These are phyloP conservation scores for Triticum turgidum DNA, from an alignment of 176 grass and related monocot genomes.

Conservation along the genomic window DNA sequence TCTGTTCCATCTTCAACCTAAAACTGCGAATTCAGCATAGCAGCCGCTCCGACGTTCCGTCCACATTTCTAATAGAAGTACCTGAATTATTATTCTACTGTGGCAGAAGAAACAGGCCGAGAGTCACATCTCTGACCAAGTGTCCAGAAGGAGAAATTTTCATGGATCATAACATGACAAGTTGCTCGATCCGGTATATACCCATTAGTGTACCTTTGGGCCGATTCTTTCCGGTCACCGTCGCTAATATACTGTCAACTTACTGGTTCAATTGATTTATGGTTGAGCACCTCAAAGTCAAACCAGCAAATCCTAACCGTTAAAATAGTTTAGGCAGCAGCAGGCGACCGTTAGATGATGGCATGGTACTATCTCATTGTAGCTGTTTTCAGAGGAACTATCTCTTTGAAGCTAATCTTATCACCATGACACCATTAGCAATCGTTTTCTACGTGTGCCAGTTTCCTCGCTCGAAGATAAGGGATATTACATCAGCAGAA, in stretches of 20 bases:
- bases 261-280: background rate
- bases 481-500: background rate
- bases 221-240: background rate
- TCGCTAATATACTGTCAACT: background rate
- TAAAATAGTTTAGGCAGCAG: no score
- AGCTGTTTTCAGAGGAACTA: background rate
- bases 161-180: background rate
- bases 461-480: conserved; percentile 25
- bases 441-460: background rate
- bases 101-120: background rate
- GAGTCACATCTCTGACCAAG: background rate
- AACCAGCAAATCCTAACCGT: background rate
- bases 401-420: background rate
- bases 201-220: background rate
- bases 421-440: background rate
- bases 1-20: no score
- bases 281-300: conserved; percentile 34
- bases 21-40: no score
- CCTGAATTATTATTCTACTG: background rate
- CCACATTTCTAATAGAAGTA: background rate
- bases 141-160: background rate
- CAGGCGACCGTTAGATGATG: background rate
- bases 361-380: no score
- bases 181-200: background rate
- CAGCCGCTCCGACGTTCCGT: background rate